phyloP scores from a whole-genome alignment of 2,329 filamentous ascomycete species.

The Hypomyces perniciosus region DNA sequence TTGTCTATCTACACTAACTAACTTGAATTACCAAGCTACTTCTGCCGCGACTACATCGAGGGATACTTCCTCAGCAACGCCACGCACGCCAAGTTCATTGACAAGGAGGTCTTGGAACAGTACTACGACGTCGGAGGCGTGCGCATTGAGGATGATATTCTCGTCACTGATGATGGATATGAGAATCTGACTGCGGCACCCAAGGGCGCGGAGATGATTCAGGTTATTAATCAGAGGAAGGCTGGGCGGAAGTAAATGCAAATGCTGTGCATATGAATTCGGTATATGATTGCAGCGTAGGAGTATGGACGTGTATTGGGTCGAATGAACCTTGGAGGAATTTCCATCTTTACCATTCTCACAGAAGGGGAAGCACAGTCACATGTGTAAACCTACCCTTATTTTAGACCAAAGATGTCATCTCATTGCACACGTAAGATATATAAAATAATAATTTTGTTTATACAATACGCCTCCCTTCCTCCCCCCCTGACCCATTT shows the following conservation, averaged over 20 bases:
- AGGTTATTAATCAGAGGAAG: conserved; percentile 45
- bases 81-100: conserved; percentile 57
- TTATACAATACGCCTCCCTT: background rate
- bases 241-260: background rate
- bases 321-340: background rate
- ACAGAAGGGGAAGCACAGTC: too few relatives aligned
- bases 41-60: conserved; percentile 67
- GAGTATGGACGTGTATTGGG: background rate
- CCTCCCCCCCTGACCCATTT: background rate
- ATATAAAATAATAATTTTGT: background rate
- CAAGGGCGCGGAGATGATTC: conserved; percentile 66
- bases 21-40: conserved; percentile 49
- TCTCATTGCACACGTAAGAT: background rate
- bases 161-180: conserved; percentile 69
- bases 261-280: background rate
- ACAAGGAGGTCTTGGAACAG: conserved; percentile 55
- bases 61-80: conserved; percentile 57
- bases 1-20: conserved; percentile 4
- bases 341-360: too few relatives aligned
- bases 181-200: conserved; percentile 80
- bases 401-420: background rate
- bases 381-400: background rate
- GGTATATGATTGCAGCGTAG: too few relatives aligned
- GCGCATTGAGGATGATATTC: conserved; percentile 84
- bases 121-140: conserved; percentile 83